Evolutionary conservation across 2,329 filamentous ascomycete genomes (phyloP), one percentile per base, ranked within the genome.

Genomic region (Ampelomyces quisqualis): DNA sequence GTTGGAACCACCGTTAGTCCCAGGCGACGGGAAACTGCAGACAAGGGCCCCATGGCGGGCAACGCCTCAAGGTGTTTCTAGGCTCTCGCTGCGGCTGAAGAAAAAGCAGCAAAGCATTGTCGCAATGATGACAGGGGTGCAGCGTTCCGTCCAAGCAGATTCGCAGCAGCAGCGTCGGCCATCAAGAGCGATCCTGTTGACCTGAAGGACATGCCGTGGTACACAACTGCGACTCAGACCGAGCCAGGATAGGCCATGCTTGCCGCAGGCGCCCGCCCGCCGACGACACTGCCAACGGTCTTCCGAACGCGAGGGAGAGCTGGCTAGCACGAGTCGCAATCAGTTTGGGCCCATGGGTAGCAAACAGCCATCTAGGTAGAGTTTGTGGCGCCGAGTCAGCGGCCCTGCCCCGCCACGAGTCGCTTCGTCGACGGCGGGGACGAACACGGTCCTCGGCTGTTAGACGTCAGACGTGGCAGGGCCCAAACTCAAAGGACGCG

Each of bases 1-100:
- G 63, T 40, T 65, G 64, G 63, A 58, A 65, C 51, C 48, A 51
- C 62, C 62, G 64, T 67, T 68, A 53, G 58, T 64, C 52, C 64
- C 61, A 61, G 55, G 29, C 43, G 36, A 42, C 54, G 60, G 63
- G 62, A 60, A 51, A 49, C 43, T 50, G 52, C 55, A 54, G 14
- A 51, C 60, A 54, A 55, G 50, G 54, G 49, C 47, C 44, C 34
- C 20, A 46, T 45, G 45, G 21, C 40, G 43, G 40, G 38, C 33
- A 40, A 44, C 52, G 42, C 43, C 49, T 57, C 24, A 11, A 9
- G n/a, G n/a, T n/a, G n/a, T n/a, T n/a, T n/a, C n/a, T n/a, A n/a
- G n/a, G n/a, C n/a, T 26, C 7, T 47, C 53, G 45, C 38, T 47
- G 53, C 51, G 52, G 58, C 60, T 65, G 60, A 61, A 50, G 50